Evolutionary conservation across 2,329 filamentous ascomycete species (phyloP).

Genomic region (Aspergillus novofumigatus): DNA sequence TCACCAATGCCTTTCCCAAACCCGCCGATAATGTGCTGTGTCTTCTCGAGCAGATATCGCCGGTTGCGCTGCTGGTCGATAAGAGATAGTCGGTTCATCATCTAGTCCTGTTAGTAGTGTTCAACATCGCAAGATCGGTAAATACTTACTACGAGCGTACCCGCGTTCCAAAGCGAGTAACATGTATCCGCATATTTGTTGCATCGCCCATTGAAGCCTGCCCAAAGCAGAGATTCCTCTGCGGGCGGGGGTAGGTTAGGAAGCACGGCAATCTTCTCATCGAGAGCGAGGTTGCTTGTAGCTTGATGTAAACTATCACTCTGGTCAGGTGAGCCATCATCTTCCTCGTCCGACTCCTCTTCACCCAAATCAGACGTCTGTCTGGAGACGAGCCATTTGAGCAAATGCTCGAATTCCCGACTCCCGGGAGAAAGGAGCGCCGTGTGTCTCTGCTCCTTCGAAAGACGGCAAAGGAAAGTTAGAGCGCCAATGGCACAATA

Average conservation of each 20-base stretch:
- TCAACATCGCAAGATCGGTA: not conserved
- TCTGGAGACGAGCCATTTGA: constrained; percentile 59
- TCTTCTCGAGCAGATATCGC: constrained; percentile 78
- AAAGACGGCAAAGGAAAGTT: constrained; percentile 65
- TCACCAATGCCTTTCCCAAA: constrained; percentile 70
- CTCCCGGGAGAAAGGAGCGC: constrained; percentile 25
- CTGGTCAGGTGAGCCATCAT: constrained; percentile 17
- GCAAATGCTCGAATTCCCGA: constrained; percentile 31
- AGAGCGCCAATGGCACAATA: constrained; percentile 82
- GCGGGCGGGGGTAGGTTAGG: constrained; percentile 20
- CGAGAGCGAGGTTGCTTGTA: constrained; percentile 13
- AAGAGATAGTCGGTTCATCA: constrained; percentile 56
- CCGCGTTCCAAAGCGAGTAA: constrained; percentile 89
- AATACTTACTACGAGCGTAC: constrained; percentile 50
- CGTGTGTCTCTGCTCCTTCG: constrained; percentile 27
- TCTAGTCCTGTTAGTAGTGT: constrained; percentile 38
- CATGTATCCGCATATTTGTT: constrained; percentile 95
- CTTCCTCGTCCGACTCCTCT: constrained; percentile 44
- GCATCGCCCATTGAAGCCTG: constrained; percentile 83
- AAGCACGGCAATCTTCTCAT: constrained; percentile 26
- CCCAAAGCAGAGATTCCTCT: constrained; percentile 43
- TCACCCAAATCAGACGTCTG: constrained; percentile 58
- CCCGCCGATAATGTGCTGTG: constrained; percentile 79
- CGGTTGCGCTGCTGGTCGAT: constrained; percentile 59
- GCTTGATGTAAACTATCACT: not conserved